A percentile compares a stretch with the other conserved stretches of the same genome.
Conservation (phyloP, 1,284 basidiomycete genomes). For the Heterobasidion occidentale region DNA sequence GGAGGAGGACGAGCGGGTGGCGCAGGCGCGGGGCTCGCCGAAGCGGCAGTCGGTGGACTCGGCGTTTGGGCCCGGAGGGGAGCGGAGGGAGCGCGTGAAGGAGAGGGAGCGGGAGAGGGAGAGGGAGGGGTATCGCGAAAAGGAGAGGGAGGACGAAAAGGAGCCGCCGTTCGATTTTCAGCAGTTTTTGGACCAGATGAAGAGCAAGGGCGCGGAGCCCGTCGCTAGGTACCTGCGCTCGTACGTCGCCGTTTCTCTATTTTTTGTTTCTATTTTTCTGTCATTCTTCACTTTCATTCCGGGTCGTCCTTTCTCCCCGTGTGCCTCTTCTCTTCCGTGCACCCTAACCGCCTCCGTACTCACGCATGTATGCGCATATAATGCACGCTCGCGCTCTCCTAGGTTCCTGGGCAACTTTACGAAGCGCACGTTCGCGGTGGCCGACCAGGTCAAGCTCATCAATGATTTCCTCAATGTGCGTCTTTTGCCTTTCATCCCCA, state of each 20-base stretch:
- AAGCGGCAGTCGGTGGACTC: conserved; percentile 3
- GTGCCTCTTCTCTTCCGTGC: background rate
- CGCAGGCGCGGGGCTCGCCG: conserved; percentile 6
- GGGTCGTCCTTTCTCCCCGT: background rate
- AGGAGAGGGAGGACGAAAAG: conserved; percentile 14
- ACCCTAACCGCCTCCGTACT: background rate
- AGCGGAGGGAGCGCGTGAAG: background rate
- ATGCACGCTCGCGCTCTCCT: background rate
- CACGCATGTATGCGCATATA: background rate
- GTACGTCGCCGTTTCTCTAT: conserved; percentile 36
- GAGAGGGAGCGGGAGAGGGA: background rate
- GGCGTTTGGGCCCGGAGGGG: background rate
- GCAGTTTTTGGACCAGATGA: conserved; percentile 87
- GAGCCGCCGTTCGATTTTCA: conserved; percentile 73
- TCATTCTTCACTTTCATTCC: background rate
- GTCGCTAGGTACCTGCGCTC: conserved; percentile 88
- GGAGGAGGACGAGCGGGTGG: background rate
- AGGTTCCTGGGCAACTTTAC: conserved; percentile 90
- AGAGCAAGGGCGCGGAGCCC: conserved; percentile 75
- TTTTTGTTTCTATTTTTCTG: conserved; percentile 6
- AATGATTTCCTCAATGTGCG: conserved; percentile 84
- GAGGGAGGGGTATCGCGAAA: conserved; percentile 2
- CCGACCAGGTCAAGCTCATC: conserved; percentile 90
- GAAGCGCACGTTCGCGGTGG: conserved; percentile 82
- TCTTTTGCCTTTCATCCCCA: background rate